phyloP scores from a whole-genome alignment of 441 rosid genomes.

The Isatis lusitanica region DNA sequence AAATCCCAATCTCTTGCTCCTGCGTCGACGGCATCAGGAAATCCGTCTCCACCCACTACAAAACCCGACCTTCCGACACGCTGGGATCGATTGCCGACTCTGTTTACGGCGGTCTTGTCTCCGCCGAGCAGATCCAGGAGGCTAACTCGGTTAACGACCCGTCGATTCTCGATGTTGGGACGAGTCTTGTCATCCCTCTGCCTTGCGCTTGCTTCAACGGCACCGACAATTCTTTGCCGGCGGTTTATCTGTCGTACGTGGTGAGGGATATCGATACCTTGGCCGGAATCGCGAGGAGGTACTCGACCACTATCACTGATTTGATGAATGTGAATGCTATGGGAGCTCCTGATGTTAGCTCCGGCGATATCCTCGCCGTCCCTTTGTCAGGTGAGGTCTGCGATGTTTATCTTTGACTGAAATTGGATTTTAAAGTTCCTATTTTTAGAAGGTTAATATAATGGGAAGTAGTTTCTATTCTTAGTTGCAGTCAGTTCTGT shows the following conservation, averaged over 20 bases:
- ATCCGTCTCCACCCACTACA: constrained; percentile 74
- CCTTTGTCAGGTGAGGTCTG: constrained; percentile 68
- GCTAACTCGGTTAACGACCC: constrained; percentile 87
- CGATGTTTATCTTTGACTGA: background rate
- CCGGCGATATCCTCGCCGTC: constrained; percentile 78
- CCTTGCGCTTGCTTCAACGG: constrained; percentile 95
- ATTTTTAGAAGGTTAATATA: background rate
- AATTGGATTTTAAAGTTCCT: background rate
- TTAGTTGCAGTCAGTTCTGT: background rate
- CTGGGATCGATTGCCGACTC: constrained; percentile 61
- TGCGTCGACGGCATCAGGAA: constrained; percentile 91
- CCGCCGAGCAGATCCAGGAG: constrained; percentile 84
- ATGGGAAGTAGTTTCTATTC: background rate
- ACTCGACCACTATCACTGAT: constrained; percentile 77
- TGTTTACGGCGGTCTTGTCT: constrained; percentile 77
- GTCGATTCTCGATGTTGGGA: constrained; percentile 75
- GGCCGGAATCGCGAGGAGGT: constrained; percentile 70
- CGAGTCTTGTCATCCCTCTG: constrained; percentile 66
- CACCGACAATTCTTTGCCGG: constrained; percentile 85
- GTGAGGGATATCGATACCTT: constrained; percentile 71
- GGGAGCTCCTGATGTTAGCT: constrained; percentile 72
- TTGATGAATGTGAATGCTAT: constrained; percentile 96
- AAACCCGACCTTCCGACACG: constrained; percentile 84
- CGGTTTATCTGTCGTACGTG: constrained; percentile 85
- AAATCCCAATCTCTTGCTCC: constrained; percentile 72